Evolutionary conservation across 306 rosid genomes (phyloP).

Genomic region (Cicer arietinum): DNA sequence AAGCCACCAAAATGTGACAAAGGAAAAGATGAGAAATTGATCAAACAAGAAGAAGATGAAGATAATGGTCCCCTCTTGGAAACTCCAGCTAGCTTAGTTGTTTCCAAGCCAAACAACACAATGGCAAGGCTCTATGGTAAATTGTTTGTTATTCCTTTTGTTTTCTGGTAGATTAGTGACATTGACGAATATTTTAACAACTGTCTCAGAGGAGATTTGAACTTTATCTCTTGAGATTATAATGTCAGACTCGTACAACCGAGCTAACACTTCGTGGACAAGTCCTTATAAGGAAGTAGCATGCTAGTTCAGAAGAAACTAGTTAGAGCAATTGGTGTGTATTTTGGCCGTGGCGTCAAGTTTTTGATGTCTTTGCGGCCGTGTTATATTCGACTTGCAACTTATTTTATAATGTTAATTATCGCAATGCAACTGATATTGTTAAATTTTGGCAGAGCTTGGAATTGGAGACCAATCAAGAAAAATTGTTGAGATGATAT

Average conservation of each 20-base stretch:
- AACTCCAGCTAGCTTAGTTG: constrained; percentile 44
- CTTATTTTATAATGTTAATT: neutral
- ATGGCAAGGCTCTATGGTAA: constrained; percentile 59
- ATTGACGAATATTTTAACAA: neutral
- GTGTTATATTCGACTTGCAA: neutral
- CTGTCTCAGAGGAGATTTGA: neutral
- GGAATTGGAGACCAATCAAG: constrained; percentile 67
- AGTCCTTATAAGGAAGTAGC: neutral
- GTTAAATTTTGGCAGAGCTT: constrained; percentile 52
- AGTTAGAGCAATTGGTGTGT: neutral
- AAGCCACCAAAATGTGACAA: constrained; percentile 40
- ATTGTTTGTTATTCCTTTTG: constrained; percentile 26
- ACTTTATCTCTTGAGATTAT: neutral
- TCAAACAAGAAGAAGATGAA: constrained; percentile 15
- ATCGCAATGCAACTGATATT: neutral
- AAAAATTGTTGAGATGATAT: constrained; percentile 73
- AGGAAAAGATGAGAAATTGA: constrained; percentile 47
- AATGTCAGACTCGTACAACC: neutral
- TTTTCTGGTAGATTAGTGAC: neutral
- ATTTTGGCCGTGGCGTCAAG: neutral
- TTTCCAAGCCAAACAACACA: constrained; percentile 44
- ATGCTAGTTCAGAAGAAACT: neutral
- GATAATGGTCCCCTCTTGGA: constrained; percentile 41
- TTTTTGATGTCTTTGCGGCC: neutral
- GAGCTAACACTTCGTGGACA: neutral